Evolutionary conservation across 2,329 filamentous ascomycete species (phyloP), one percentile per base, ranked within the genome.

Genomic region (Leptosphaerulina australis): DNA sequence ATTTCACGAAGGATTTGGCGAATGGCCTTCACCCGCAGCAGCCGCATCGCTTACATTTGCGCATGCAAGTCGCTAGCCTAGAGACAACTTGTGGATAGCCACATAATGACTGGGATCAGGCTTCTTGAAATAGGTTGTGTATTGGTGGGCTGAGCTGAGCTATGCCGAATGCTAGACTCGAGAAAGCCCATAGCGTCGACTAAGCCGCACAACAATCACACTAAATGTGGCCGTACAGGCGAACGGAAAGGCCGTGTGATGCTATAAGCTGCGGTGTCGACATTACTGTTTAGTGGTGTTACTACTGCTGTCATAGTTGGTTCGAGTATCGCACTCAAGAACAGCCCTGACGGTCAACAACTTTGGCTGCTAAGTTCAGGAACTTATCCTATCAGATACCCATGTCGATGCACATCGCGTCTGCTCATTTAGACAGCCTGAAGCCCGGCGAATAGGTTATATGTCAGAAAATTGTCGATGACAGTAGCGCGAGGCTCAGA

Each of bases 1-100:
- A 29, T 12, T 49, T 38, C 30, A 33, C n/a, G 29, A 28, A 17
- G 10, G 12, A 10, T 5, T 33, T 14, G 18, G 28, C 55, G 38
- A 60, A 57, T 50, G 14, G 40, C 21, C 20, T 29, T 17, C 15
- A 28, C 21, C 9, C 24, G 26, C 18, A 29, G 31, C 40, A 56
- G 52, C 46, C 46, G 44, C 38, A 20, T 56, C 51, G 53, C 52
- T 46, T 54, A 50, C 35, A 22, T 18, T n/a, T 35, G 31, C 31
- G 25, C 35, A 14, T 38, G 15, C 22, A 38, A 14, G 35, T n/a
- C n/a, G 8, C 25, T 31, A 8, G 26, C 38, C 26, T 21, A 22
- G 25, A 6, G 18, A 17, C 28, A 5, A 30, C 24, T 33, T 38
- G 33, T 20, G 18, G n/a, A 15, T 28, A 31, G 30, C 24, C 17